Conservation (phyloP, 805 yeast species). For the Lipomyces starkeyi region DNA sequence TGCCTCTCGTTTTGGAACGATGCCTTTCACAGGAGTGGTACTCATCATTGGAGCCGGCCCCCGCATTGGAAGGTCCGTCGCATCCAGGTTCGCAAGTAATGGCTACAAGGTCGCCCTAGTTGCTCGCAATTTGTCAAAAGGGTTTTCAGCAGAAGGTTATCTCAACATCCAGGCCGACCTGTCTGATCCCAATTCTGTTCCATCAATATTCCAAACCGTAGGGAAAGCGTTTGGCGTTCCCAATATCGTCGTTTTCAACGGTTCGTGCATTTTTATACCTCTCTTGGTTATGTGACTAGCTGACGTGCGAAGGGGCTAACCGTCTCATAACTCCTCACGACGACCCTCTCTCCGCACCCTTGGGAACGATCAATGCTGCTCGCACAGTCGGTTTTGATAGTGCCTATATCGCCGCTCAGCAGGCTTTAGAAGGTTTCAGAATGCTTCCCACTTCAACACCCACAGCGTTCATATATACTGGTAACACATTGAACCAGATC, state of each 20-base stretch:
- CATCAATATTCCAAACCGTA: background rate
- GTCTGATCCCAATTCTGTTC: background rate
- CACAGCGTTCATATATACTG: constrained; percentile 11
- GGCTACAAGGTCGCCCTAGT: background rate
- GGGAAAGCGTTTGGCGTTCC: background rate
- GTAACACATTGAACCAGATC: background rate
- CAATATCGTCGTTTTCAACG: background rate
- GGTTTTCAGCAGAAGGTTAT: background rate
- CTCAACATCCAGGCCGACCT: background rate
- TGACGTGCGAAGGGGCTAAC: too few relatives aligned
- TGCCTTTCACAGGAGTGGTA: background rate
- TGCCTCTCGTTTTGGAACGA: too few relatives aligned
- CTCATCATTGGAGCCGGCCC: background rate
- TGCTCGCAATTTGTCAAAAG: background rate
- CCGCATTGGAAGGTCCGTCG: background rate
- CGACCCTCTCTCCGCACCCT: too few relatives aligned
- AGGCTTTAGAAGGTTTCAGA: too few relatives aligned
- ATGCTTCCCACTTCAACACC: background rate
- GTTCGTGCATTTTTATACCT: too few relatives aligned
- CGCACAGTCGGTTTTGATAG: too few relatives aligned
- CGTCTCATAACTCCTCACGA: too few relatives aligned
- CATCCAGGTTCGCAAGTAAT: background rate
- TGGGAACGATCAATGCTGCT: too few relatives aligned
- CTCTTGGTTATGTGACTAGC: too few relatives aligned
- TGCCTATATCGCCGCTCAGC: too few relatives aligned